Evolutionary conservation across 2,329 filamentous ascomycete genomes (phyloP).

Genomic region (Trichophyton schoenleinii): DNA sequence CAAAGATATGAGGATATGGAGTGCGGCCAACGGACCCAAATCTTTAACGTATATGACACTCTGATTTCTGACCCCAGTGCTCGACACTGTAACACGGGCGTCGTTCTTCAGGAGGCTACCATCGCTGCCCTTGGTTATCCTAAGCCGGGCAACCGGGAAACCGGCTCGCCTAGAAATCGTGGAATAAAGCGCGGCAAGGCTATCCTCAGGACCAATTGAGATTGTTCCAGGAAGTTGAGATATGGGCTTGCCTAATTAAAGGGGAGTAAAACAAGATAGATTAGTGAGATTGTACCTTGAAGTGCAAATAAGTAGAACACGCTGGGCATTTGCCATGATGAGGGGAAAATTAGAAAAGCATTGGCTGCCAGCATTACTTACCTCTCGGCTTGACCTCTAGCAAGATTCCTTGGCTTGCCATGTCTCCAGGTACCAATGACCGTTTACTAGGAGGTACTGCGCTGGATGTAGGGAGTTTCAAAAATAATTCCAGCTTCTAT

Average conservation of each 20-base stretch:
- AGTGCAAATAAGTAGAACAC: background rate
- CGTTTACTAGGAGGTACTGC: background rate
- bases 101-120: slow-evolving; percentile 45
- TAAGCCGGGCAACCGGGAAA: slow-evolving; percentile 46
- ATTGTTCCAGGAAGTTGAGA: slow-evolving; percentile 46
- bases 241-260: slow-evolving; percentile 47
- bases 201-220: slow-evolving; percentile 39
- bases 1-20: background rate
- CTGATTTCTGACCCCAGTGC: slow-evolving; percentile 45
- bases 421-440: background rate
- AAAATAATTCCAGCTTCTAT: background rate
- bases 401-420: background rate
- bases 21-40: slow-evolving; percentile 49
- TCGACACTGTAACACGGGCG: slow-evolving; percentile 40
- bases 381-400: slow-evolving; percentile 14
- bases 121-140: slow-evolving; percentile 54
- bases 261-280: background rate
- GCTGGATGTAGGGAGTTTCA: background rate
- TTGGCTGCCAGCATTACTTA: background rate
- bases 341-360: background rate
- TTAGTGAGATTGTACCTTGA: background rate
- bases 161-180: slow-evolving; percentile 43
- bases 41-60: slow-evolving; percentile 76
- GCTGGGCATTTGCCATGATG: background rate
- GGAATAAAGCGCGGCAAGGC: slow-evolving; percentile 45